A percentile compares a stretch with the other conserved stretches of the same genome.
These are phyloP conservation scores for Trichoderma hamatum DNA, from an alignment of 2,329 filamentous ascomycete species.

Conservation along the genomic window DNA sequence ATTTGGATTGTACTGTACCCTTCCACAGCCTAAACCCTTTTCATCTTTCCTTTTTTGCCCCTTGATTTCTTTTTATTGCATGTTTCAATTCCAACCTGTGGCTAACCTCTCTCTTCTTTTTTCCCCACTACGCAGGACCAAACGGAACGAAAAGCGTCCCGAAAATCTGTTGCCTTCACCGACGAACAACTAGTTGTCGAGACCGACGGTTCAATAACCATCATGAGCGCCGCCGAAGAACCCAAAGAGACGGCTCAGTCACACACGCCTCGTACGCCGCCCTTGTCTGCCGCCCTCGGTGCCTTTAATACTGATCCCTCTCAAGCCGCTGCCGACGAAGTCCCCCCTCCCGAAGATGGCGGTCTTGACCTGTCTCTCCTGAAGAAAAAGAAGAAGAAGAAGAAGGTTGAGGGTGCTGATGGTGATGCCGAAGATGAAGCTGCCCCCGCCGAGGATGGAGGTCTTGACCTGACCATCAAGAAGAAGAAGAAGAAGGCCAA, in stretches of 20 bases:
- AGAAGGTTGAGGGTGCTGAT: constrained; percentile 45
- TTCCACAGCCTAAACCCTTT: constrained; percentile 9
- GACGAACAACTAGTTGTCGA: constrained; percentile 87
- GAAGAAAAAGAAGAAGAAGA: constrained; percentile 82
- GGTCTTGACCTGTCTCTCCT: constrained; percentile 65
- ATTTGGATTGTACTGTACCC: constrained; percentile 25
- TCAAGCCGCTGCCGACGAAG: constrained; percentile 51
- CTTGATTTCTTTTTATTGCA: neutral
- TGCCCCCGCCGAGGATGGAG: constrained; percentile 46
- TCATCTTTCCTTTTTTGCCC: neutral
- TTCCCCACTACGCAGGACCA: constrained; percentile 33
- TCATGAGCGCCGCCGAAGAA: constrained; percentile 72
- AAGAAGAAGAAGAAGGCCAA: constrained; percentile 86
- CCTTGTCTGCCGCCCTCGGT: constrained; percentile 57
- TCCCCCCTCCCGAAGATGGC: constrained; percentile 53
- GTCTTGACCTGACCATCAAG: constrained; percentile 58
- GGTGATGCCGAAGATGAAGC: constrained; percentile 51
- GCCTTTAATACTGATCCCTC: constrained; percentile 56
- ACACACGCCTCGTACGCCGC: constrained; percentile 71
- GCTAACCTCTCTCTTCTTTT: constrained; percentile 29
- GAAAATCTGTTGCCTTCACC: constrained; percentile 93
- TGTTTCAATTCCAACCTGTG: constrained; percentile 26
- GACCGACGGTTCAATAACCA: constrained; percentile 82
- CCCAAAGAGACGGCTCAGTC: constrained; percentile 80
- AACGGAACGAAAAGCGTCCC: constrained; percentile 65